Evolutionary conservation across 176 grass and related monocot species (phyloP).

Genomic region (Juncus inflexus): DNA sequence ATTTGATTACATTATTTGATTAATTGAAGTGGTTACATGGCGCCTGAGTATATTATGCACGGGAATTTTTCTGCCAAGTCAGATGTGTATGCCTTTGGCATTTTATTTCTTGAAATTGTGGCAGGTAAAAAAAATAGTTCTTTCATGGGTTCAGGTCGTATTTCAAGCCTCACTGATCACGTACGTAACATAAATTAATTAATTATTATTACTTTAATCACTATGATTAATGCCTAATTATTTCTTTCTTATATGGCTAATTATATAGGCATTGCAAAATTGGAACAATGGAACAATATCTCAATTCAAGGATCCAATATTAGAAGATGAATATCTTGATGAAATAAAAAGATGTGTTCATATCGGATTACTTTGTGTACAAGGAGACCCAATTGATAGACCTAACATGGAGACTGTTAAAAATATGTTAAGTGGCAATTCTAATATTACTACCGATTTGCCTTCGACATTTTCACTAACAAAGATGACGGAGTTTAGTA

Average conservation of each 20-base stretch:
- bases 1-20: background rate
- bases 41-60: constrained; percentile 14
- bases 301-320: constrained; percentile 3
- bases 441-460: background rate
- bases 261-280: constrained; percentile 1
- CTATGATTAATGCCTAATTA: too few species aligned
- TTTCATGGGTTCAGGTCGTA: background rate
- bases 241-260: background rate
- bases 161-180: constrained; percentile 17
- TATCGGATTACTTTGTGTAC: constrained; percentile 16
- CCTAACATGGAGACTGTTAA: constrained; percentile 5
- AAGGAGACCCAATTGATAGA: constrained; percentile 11
- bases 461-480: background rate
- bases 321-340: constrained; percentile 2
- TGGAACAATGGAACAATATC: background rate
- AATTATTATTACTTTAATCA: too few species aligned
- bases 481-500: background rate
- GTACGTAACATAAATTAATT: background rate
- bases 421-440: constrained; percentile 9
- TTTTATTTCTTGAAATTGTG: constrained; percentile 22
- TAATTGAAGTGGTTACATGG: constrained; percentile 25
- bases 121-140: constrained; percentile 20
- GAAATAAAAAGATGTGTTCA: constrained; percentile 19
- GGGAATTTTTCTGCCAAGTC: constrained; percentile 21
- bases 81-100: constrained; percentile 20